Base-by-base conservation (phyloP, 164 flowering plant species). In the Umbilicus rupestris region DNA sequence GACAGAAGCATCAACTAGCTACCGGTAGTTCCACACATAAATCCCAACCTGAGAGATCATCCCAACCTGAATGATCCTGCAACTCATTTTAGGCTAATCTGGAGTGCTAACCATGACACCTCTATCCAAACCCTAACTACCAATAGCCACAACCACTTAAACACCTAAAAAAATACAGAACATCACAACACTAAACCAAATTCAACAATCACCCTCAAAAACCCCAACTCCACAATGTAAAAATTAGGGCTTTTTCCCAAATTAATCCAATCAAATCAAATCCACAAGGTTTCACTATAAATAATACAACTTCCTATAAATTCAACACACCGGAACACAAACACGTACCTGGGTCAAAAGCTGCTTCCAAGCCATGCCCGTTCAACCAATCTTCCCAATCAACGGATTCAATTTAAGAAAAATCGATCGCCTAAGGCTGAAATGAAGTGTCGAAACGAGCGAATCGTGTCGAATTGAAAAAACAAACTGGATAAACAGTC, bases 311-410 rank as follows among this genome's bases (percentile, higher is more conserved):
- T 52, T 52, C 26, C 1, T 11, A 50, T 26, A 26, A 52, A 24
- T 26, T 52, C 1, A 24, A 10, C 31, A 52, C 31, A 6, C 4
- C 2, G 31, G 4, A 28, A 52, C 16, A 14, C 16, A 3, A 41
- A 9, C 16, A 52, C 17, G 31, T 24, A 52, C 59, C 59, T 52
- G 59, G 17, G 59, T 52, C 59, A 52, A 14, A 52, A 52, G 59
- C 59, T 52, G 59, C 31, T n/a, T 52, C 59, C 59, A 52, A 52
- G 59, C 59, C 59, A 52, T 52, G 59, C 15, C 17, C 59, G 16
- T 26, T 31, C 10, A 14, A 24, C 31, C 8, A 52, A 11, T 14
- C 55, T 7, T 7, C 37, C 37, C 37, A 35, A 35, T 35, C 37
- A 35, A 35, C 44, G 44, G 44, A 41, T 9, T 41, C 44, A 41